A percentile compares a stretch with the other conserved stretches of the same genome.
Evolutionary conservation across 2,329 filamentous ascomycete species (phyloP).

Genomic region (Neophaeococcomyces aloes): DNA sequence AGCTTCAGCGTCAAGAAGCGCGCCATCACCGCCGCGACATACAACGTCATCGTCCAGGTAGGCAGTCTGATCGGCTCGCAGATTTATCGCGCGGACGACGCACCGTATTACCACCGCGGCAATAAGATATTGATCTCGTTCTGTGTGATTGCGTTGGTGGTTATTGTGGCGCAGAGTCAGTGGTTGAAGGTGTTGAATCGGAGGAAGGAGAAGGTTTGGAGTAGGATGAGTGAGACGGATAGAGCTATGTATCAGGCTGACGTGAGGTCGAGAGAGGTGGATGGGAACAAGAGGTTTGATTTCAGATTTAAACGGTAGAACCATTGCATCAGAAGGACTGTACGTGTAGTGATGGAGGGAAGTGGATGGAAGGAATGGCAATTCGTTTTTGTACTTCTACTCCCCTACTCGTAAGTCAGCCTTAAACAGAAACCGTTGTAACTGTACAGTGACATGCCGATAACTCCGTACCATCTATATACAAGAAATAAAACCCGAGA

Average conservation of each 20-base stretch:
- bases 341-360: too few relatives aligned
- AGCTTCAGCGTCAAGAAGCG: slow-evolving; percentile 51
- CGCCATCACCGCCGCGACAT: slow-evolving; percentile 44
- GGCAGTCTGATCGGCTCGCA: slow-evolving; percentile 29
- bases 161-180: slow-evolving; percentile 39
- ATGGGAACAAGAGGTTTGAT: slow-evolving; percentile 43
- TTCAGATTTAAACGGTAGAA: slow-evolving; percentile 40
- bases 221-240: slow-evolving; percentile 36
- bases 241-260: slow-evolving; percentile 38
- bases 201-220: slow-evolving; percentile 40
- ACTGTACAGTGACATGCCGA: too few relatives aligned
- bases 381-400: too few relatives aligned
- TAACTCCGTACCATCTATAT: too few relatives aligned
- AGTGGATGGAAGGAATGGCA: too few relatives aligned
- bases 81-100: slow-evolving; percentile 40
- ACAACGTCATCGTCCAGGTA: slow-evolving; percentile 29
- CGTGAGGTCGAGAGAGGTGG: slow-evolving; percentile 32
- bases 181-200: slow-evolving; percentile 28
- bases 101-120: slow-evolving; percentile 44
- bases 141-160: slow-evolving; percentile 35
- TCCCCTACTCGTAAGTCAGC: too few relatives aligned
- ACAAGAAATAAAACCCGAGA: too few relatives aligned
- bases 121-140: slow-evolving; percentile 46
- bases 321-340: too few relatives aligned
- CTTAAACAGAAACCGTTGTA: too few relatives aligned